These are phyloP conservation scores for Ophidiomyces ophidiicola DNA, from an alignment of 2,329 filamentous ascomycete species.

Conservation along the genomic window DNA sequence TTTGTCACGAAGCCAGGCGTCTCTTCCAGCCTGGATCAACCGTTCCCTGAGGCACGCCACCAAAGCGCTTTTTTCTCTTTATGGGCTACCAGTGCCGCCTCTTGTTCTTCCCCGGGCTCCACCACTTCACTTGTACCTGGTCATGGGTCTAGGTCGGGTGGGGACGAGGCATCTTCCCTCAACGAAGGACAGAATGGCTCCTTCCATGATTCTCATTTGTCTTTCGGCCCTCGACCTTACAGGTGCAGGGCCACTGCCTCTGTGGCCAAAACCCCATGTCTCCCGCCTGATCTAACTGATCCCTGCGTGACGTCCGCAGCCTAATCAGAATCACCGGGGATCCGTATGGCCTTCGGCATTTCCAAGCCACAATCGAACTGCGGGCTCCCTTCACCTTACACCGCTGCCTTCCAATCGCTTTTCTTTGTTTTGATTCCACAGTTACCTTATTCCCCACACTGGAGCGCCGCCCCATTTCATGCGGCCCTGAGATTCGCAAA, in stretches of 20 bases:
- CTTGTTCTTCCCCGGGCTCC: constrained; percentile 15
- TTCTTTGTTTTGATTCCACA: constrained; percentile 5
- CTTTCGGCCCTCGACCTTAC: not conserved
- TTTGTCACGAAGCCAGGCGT: constrained; percentile 6
- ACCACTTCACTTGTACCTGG: constrained; percentile 7
- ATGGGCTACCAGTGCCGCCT: constrained; percentile 6
- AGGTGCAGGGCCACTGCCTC: too few relatives aligned
- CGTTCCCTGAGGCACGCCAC: constrained; percentile 12
- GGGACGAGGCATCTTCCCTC: constrained; percentile 3
- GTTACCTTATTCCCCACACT: constrained; percentile 10
- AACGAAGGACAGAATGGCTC: too few relatives aligned
- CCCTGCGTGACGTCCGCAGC: too few relatives aligned
- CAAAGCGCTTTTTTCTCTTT: constrained; percentile 9
- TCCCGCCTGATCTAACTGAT: too few relatives aligned
- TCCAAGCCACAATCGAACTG: constrained; percentile 5
- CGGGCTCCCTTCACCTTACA: constrained; percentile 1
- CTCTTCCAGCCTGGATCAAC: constrained; percentile 7
- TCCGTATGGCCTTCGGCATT: too few relatives aligned
- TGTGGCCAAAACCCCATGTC: too few relatives aligned
- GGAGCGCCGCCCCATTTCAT: constrained; percentile 5
- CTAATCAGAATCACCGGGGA: too few relatives aligned
- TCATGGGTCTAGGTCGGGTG: constrained; percentile 9
- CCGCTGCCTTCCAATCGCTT: constrained; percentile 7
- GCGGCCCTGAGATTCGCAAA: constrained; percentile 2
- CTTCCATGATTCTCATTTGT: not conserved